These are phyloP conservation scores for Jamesozyma hellenica DNA, from an alignment of 805 yeast genomes.

Conservation along the genomic window DNA sequence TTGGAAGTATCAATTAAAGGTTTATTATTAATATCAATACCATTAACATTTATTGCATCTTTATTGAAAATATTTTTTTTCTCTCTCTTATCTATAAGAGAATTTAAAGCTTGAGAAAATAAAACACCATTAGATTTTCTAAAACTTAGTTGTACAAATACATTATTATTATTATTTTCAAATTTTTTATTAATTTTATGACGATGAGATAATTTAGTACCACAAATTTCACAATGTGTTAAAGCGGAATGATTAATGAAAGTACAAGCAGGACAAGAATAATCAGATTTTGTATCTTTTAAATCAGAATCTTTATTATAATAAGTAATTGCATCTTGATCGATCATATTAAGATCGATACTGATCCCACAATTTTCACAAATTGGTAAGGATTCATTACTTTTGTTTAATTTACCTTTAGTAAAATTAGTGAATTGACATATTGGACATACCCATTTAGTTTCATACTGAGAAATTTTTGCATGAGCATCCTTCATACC, in stretches of 20 bases:
- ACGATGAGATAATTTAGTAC: constrained; percentile 47
- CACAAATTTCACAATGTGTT: constrained; percentile 80
- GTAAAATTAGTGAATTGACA: constrained; percentile 32
- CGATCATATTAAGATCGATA: constrained; percentile 32
- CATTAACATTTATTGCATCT: constrained; percentile 29
- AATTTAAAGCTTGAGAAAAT: constrained; percentile 40
- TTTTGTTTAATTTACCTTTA: constrained; percentile 2
- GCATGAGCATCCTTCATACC: background rate
- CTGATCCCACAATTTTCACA: constrained; percentile 59
- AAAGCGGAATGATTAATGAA: constrained; percentile 76
- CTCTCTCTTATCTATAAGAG: constrained; percentile 35
- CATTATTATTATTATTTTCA: constrained; percentile 1
- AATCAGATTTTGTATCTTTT: constrained; percentile 9
- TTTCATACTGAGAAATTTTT: background rate
- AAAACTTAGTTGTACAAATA: constrained; percentile 59
- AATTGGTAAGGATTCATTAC: constrained; percentile 27
- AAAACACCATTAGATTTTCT: constrained; percentile 55
- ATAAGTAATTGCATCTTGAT: constrained; percentile 19
- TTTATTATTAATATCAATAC: constrained; percentile 12
- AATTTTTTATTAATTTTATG: too few species aligned
- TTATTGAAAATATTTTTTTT: constrained; percentile 15
- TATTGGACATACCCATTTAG: constrained; percentile 76
- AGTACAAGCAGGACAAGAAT: constrained; percentile 52
- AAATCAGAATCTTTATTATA: too few species aligned
- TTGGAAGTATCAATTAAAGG: background rate